A percentile compares a stretch with the other conserved stretches of the same genome.
Evolutionary conservation across 495 filamentous ascomycete species (phyloP).

Genomic region (Rostrohypoxylon terebratum): DNA sequence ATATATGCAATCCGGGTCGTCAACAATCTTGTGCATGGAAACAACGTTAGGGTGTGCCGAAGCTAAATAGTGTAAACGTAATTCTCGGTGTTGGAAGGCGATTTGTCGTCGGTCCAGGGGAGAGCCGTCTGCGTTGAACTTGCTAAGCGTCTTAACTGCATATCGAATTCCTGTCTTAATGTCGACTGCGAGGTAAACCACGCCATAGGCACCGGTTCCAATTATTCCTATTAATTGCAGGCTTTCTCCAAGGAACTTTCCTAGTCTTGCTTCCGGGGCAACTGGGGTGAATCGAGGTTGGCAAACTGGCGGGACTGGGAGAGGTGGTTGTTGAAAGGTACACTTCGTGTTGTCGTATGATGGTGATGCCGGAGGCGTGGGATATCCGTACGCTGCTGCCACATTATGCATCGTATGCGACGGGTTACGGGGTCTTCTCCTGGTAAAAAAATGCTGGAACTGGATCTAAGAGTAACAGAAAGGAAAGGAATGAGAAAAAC

Average conservation of each 20-base stretch:
- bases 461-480: slow-evolving; percentile 42
- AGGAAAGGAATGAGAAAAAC: slow-evolving; percentile 50
- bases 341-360: slow-evolving; percentile 59
- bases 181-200: slow-evolving; percentile 94
- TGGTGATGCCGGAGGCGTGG: slow-evolving; percentile 64
- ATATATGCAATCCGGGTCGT: slow-evolving; percentile 91
- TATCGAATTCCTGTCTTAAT: slow-evolving; percentile 83
- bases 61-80: slow-evolving; percentile 88
- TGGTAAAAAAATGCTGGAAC: slow-evolving; percentile 25
- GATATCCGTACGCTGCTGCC: slow-evolving; percentile 64
- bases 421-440: slow-evolving; percentile 50
- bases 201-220: slow-evolving; percentile 94
- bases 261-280: slow-evolving; percentile 85
- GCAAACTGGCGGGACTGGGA: slow-evolving; percentile 46
- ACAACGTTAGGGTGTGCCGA: slow-evolving; percentile 93
- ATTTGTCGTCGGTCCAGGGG: slow-evolving; percentile 88
- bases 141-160: slow-evolving; percentile 97
- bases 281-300: slow-evolving; percentile 56
- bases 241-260: slow-evolving; percentile 82
- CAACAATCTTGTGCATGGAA: slow-evolving; percentile 93
- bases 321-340: slow-evolving; percentile 54
- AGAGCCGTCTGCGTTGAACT: slow-evolving; percentile 71
- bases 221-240: slow-evolving; percentile 86
- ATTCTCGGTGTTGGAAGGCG: slow-evolving; percentile 92
- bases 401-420: slow-evolving; percentile 65